Evolutionary conservation across 305 asterid species (phyloP).

Genomic region (Fraxinus xanthoxyloides): DNA sequence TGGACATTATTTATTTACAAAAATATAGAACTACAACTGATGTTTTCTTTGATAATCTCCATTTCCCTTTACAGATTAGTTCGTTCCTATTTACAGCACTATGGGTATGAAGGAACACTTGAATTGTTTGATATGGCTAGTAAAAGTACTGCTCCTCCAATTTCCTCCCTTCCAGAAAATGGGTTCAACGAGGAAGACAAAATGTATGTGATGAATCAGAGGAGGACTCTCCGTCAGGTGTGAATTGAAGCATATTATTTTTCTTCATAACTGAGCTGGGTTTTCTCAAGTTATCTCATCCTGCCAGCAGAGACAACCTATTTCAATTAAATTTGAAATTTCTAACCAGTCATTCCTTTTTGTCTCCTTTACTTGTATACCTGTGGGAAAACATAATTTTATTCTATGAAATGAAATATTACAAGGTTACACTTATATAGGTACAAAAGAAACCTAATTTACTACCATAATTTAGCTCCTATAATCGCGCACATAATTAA

Average conservation of each 20-base stretch:
- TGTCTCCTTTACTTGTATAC: neutral
- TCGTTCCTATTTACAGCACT: constrained; percentile 81
- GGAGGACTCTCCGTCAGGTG: constrained; percentile 89
- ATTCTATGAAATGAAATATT: neutral
- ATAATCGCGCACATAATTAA: neutral
- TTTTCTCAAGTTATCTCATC: neutral
- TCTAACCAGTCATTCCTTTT: neutral
- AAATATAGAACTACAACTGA: constrained; percentile 13
- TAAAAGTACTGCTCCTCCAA: constrained; percentile 66
- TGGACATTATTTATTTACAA: neutral
- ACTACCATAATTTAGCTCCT: neutral
- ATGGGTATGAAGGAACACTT: constrained; percentile 91
- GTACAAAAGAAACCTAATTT: neutral
- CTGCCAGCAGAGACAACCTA: neutral
- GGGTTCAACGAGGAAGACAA: constrained; percentile 45
- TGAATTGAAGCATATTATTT: constrained; percentile 23
- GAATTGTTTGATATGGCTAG: constrained; percentile 63
- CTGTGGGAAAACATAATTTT: neutral
- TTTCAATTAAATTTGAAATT: constrained; percentile 2
- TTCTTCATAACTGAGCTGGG: neutral
- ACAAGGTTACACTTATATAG: neutral
- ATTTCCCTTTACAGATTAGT: constrained; percentile 57
- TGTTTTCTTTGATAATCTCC: constrained; percentile 4
- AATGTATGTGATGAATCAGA: constrained; percentile 52
- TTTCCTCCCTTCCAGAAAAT: constrained; percentile 54